Base-by-base conservation (phyloP, 1,284 basidiomycete genomes). In the Pseudozyma tsukubaensis region DNA sequence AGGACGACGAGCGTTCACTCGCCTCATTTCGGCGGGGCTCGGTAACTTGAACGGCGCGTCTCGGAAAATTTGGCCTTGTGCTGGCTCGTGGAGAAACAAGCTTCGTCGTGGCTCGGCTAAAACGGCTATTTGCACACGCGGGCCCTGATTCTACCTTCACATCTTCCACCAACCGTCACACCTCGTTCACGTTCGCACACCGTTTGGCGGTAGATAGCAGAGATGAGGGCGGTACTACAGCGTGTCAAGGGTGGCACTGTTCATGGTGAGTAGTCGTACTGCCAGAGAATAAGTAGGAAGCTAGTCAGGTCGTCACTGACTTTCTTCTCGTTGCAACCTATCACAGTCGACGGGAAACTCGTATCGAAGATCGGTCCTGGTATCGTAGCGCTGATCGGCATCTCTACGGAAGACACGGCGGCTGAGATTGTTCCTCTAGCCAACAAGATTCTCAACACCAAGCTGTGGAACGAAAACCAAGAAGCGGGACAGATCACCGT, bases 231-330 rank as follows among this genome's bases (percentile, higher is more conserved):
- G 1, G 79, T 83, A 4, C 61, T 83, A n/a, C 80, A 83, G 61
- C 77, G 81, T 21, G 81, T 83, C 49, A 81, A 78, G 53, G 75
- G 79, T 37, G 81, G 81, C 11, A 76, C 79, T 5, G 81, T 83
- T 29, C 77, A 82, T 43, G 81, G 78, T 80, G 42, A 54, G 80
- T 61, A 0, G 35, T 14, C 29, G 21, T 43, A 36, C 6, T 9
- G 21, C 9, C 43, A 55, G 5, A 4, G 19, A 2, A 3, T 3
- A 11, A 3, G 12, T 29, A 16, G 7, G 10, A 44, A 24, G 11
- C 32, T 44, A 42, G 45, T 34, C 18, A 12, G 21, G 14, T 36
- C n/a, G 18, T 21, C 3, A 32, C 10, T 18, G 42, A 35, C n/a
- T 9, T 29, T 32, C 34, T 4, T 36, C 14, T 9, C 32, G n/a